Evolutionary conservation across 495 filamentous ascomycete genomes (phyloP).

Genomic region (Glarea lozoyensis): DNA sequence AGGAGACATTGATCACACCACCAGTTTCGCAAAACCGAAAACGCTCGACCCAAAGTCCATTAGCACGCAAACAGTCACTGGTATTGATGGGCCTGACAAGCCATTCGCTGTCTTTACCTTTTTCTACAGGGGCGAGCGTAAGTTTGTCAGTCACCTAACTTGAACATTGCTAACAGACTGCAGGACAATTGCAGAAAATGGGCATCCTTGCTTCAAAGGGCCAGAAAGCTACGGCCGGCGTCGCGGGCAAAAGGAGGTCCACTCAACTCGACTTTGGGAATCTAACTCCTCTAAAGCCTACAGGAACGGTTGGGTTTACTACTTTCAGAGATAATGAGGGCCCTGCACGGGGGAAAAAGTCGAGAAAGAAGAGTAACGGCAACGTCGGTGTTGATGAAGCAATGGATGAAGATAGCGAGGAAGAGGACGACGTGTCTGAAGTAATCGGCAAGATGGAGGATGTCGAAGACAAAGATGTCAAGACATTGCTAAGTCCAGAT

Average conservation of each 20-base stretch:
- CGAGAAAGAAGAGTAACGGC: slow-evolving; percentile 47
- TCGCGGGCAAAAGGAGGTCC: slow-evolving; percentile 64
- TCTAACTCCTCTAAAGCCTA: slow-evolving; percentile 74
- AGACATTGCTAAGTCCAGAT: slow-evolving; percentile 52
- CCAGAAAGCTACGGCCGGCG: slow-evolving; percentile 39
- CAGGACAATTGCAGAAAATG: slow-evolving; percentile 92
- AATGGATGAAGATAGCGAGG: slow-evolving; percentile 60
- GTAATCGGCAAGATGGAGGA: slow-evolving; percentile 57
- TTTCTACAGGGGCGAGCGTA: slow-evolving; percentile 93
- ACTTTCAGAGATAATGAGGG: slow-evolving; percentile 68
- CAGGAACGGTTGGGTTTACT: slow-evolving; percentile 80
- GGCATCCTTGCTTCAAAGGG: slow-evolving; percentile 64
- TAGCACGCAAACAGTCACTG: slow-evolving; percentile 95
- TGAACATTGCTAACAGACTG: slow-evolving; percentile 7
- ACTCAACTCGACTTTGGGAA: slow-evolving; percentile 72
- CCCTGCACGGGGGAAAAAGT: slow-evolving; percentile 41
- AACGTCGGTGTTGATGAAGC: slow-evolving; percentile 18
- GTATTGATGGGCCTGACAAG: slow-evolving; percentile 91
- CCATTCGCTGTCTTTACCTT: slow-evolving; percentile 98
- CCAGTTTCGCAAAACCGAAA: slow-evolving; percentile 97
- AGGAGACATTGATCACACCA: slow-evolving; percentile 88
- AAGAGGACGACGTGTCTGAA: slow-evolving; percentile 51
- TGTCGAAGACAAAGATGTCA: slow-evolving; percentile 60
- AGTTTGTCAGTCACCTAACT: slow-evolving; percentile 28
- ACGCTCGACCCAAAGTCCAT: slow-evolving; percentile 93